A percentile compares a stretch with the other conserved stretches of the same genome.
phyloP scores from a whole-genome alignment of 768 basidiomycete species.

The Amanita brunnescens region DNA sequence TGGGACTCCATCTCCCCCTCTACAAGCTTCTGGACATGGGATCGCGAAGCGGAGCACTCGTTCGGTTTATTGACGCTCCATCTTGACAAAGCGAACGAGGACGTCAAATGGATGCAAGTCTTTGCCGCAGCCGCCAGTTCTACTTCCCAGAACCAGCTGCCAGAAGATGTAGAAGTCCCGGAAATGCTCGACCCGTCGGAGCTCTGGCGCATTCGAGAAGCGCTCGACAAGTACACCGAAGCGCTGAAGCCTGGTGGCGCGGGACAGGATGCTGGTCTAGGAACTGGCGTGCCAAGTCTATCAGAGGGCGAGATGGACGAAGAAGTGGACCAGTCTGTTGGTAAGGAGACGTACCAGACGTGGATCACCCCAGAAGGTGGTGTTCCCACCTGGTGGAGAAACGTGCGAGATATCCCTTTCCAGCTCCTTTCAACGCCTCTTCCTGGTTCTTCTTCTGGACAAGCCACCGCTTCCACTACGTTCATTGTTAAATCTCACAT shows the following conservation, averaged over 20 bases:
- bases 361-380: constrained; percentile 53
- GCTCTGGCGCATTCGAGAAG: constrained; percentile 67
- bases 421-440: constrained; percentile 64
- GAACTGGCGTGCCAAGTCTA: constrained; percentile 68
- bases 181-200: constrained; percentile 88
- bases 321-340: constrained; percentile 73
- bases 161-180: constrained; percentile 59
- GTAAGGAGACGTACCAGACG: constrained; percentile 53
- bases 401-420: constrained; percentile 27
- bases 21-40: constrained; percentile 92
- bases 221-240: constrained; percentile 80
- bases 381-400: constrained; percentile 32
- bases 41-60: constrained; percentile 59
- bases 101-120: constrained; percentile 80
- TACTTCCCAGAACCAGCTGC: constrained; percentile 14
- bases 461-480: constrained; percentile 19
- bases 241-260: constrained; percentile 49
- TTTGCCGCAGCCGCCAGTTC: constrained; percentile 47
- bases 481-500: constrained; percentile 64
- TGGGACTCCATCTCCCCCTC: constrained; percentile 78
- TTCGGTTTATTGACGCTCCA: constrained; percentile 75
- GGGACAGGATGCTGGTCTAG: constrained; percentile 51
- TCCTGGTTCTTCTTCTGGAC: constrained; percentile 35
- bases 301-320: constrained; percentile 87
- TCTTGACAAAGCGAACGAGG: constrained; percentile 78